phyloP scores from a whole-genome alignment of 805 yeast genomes.

The Isabelozyma heimii region DNA sequence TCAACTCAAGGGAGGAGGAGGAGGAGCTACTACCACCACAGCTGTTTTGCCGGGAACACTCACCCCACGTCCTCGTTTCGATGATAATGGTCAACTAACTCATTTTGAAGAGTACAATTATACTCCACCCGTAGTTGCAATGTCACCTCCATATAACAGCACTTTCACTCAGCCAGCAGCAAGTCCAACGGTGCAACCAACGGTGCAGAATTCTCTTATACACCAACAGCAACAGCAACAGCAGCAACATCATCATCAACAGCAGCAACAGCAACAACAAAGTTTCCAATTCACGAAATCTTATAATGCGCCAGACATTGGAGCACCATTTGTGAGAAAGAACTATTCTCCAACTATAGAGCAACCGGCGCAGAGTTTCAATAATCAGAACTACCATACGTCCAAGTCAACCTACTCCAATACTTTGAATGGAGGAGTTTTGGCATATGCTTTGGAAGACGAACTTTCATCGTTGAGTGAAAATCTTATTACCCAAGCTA shows the following conservation, averaged over 20 bases:
- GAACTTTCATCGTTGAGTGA: slow-evolving; percentile 19
- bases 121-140: neutral
- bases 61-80: neutral
- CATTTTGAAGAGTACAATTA: neutral
- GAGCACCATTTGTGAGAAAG: slow-evolving; percentile 78
- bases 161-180: slow-evolving; percentile 1
- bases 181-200: slow-evolving; percentile 1
- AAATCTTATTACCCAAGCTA: slow-evolving; percentile 17
- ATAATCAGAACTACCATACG: slow-evolving; percentile 20
- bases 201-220: slow-evolving; percentile 12
- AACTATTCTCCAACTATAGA: slow-evolving; percentile 7
- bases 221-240: slow-evolving; percentile 13
- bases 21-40: slow-evolving; percentile 13
- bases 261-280: slow-evolving; percentile 13
- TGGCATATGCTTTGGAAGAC: slow-evolving; percentile 30
- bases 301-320: slow-evolving; percentile 82
- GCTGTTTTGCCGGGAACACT: slow-evolving; percentile 7
- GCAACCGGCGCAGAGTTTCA: neutral
- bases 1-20: slow-evolving; percentile 37
- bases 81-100: neutral
- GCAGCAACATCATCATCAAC: slow-evolving; percentile 13
- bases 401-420: slow-evolving; percentile 34
- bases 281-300: slow-evolving; percentile 42
- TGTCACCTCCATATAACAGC: neutral
- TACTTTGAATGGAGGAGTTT: slow-evolving; percentile 36